Evolutionary conservation across 148 eudicot species (phyloP).

Genomic region (Chenopodium album): DNA sequence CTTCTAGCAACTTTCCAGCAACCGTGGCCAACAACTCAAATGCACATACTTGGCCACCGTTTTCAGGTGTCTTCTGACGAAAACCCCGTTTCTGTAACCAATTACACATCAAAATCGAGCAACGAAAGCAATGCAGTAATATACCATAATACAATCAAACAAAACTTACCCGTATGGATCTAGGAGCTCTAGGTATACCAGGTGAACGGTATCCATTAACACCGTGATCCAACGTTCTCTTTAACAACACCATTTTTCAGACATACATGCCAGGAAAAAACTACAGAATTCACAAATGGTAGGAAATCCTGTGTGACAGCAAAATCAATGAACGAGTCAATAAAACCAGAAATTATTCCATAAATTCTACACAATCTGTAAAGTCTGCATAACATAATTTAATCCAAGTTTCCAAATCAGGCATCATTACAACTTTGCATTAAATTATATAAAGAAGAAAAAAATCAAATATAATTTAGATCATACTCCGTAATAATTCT

Average conservation of each 20-base stretch:
- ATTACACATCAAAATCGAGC: not conserved
- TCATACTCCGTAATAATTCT: not conserved
- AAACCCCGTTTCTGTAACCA: conserved; percentile 54
- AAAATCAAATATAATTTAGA: not conserved
- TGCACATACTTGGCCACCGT: conserved; percentile 60
- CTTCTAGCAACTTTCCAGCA: conserved; percentile 88
- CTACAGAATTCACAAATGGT: conserved; percentile 18
- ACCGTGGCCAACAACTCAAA: conserved; percentile 94
- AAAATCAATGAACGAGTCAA: not conserved
- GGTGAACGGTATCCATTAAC: conserved; percentile 53
- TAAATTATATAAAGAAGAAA: not conserved
- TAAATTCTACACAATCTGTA: not conserved
- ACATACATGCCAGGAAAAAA: conserved; percentile 43
- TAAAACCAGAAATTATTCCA: not conserved
- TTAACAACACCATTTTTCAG: conserved; percentile 74
- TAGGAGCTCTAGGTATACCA: conserved; percentile 76
- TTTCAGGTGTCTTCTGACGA: conserved; percentile 41
- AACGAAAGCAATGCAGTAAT: not conserved
- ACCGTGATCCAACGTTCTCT: conserved; percentile 61
- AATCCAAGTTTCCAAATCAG: conserved; percentile 4
- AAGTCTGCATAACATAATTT: conserved; percentile 12
- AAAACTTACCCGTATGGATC: conserved; percentile 79
- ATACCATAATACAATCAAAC: not conserved
- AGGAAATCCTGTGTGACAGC: conserved; percentile 22
- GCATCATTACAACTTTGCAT: not conserved